These are phyloP conservation scores for Elaeis guineensis DNA, from an alignment of 176 grass and related monocot genomes.

Conservation along the genomic window DNA sequence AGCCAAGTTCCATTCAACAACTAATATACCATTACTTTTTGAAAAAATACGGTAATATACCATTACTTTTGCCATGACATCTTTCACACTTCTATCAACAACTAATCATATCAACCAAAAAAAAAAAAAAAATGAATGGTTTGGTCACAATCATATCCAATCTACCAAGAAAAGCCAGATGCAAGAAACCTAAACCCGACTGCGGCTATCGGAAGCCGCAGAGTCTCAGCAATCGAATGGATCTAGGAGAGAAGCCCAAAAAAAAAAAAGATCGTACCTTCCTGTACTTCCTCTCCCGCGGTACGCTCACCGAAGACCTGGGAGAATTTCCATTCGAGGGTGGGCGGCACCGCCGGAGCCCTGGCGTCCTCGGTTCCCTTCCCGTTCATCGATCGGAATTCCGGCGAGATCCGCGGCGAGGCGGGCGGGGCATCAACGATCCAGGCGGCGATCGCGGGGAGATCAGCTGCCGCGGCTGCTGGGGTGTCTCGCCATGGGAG, in stretches of 20 bases:
- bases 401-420: conserved; percentile 7
- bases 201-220: background rate
- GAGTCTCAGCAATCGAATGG: background rate
- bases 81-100: too few species aligned
- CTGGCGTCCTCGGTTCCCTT: conserved; percentile 1
- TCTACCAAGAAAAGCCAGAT: too few species aligned
- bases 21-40: too few species aligned
- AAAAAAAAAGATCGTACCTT: background rate
- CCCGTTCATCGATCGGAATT: conserved; percentile 15
- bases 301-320: conserved; percentile 1
- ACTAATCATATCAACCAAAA: too few species aligned
- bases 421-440: background rate
- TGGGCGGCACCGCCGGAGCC: background rate
- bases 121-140: too few species aligned
- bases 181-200: too few species aligned
- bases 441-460: conserved; percentile 1
- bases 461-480: background rate
- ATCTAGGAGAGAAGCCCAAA: background rate
- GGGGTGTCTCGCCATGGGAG: too few species aligned
- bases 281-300: background rate
- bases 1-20: too few species aligned
- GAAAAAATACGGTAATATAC: too few species aligned
- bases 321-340: conserved; percentile 2
- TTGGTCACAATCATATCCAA: too few species aligned
- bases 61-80: too few species aligned